Conservation (phyloP, 257 asterid species). For the Verbena officinalis region DNA sequence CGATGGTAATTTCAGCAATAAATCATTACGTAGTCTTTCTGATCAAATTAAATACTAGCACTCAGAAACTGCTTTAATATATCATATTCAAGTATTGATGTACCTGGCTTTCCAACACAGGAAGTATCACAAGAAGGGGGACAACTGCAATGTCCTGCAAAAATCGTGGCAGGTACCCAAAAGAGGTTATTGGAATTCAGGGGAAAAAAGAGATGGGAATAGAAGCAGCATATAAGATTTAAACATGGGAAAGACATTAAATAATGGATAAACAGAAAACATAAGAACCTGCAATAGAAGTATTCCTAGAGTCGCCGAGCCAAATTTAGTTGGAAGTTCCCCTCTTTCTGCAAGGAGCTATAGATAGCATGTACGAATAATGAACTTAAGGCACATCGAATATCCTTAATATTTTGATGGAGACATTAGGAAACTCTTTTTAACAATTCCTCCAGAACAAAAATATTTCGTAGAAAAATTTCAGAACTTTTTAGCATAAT, state of each 20-base stretch:
- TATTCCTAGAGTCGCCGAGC: slow-evolving; percentile 96
- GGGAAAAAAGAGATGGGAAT: slow-evolving; percentile 4
- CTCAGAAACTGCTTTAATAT: neutral
- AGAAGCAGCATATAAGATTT: slow-evolving; percentile 17
- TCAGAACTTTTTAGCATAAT: neutral
- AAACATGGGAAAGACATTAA: slow-evolving; percentile 26
- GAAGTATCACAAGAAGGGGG: slow-evolving; percentile 95
- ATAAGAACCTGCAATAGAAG: slow-evolving; percentile 85
- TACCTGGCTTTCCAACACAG: slow-evolving; percentile 99
- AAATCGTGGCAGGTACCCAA: slow-evolving; percentile 42
- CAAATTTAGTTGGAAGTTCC: slow-evolving; percentile 97
- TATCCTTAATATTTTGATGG: slow-evolving; percentile 13
- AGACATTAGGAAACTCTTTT: slow-evolving; percentile 6
- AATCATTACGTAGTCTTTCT: neutral
- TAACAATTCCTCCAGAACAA: neutral
- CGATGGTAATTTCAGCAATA: neutral
- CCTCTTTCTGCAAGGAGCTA: slow-evolving; percentile 99
- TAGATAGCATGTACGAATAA: slow-evolving; percentile 47
- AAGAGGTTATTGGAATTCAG: slow-evolving; percentile 38
- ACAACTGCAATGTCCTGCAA: slow-evolving; percentile 98
- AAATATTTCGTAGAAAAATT: neutral
- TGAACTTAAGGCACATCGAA: slow-evolving; percentile 1
- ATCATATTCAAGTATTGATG: slow-evolving; percentile 28
- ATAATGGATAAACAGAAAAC: slow-evolving; percentile 13
- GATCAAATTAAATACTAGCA: neutral